These are phyloP conservation scores for Puccinia hordei DNA, from an alignment of 1,284 basidiomycete species.

Conservation along the genomic window DNA sequence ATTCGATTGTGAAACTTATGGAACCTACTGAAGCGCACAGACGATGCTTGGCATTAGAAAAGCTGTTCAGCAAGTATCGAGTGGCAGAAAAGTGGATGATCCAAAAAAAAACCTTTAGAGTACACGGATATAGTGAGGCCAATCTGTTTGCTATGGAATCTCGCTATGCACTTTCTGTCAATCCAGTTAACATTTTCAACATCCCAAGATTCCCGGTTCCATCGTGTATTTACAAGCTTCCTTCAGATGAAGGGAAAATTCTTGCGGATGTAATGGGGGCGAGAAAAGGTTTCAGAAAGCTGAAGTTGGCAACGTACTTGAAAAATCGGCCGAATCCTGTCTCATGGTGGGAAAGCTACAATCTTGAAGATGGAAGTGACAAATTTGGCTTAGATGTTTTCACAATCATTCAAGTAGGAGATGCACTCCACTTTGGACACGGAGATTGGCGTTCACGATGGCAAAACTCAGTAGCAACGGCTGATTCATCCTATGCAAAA, in stretches of 20 bases:
- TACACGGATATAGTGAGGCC: neutral
- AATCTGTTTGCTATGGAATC: neutral
- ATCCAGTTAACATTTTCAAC: neutral
- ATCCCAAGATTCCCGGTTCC: neutral
- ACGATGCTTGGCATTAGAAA: neutral
- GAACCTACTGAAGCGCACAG: neutral
- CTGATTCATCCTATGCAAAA: constrained; percentile 8
- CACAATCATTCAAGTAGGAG: constrained; percentile 1
- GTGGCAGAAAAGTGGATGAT: neutral
- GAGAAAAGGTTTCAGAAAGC: neutral
- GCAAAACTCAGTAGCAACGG: neutral
- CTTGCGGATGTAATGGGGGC: neutral
- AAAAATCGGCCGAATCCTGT: neutral
- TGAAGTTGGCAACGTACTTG: neutral
- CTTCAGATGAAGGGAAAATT: neutral
- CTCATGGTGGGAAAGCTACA: neutral
- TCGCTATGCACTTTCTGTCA: neutral
- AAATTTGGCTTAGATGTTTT: constrained; percentile 5
- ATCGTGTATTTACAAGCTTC: neutral
- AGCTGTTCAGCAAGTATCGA: neutral
- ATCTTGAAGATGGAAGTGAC: constrained; percentile 10
- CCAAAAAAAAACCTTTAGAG: neutral
- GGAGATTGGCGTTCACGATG: neutral
- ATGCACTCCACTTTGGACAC: neutral
- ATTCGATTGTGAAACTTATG: neutral